Evolutionary conservation across 2,329 filamentous ascomycete species (phyloP).

Genomic region (Setomelanomma holmii): DNA sequence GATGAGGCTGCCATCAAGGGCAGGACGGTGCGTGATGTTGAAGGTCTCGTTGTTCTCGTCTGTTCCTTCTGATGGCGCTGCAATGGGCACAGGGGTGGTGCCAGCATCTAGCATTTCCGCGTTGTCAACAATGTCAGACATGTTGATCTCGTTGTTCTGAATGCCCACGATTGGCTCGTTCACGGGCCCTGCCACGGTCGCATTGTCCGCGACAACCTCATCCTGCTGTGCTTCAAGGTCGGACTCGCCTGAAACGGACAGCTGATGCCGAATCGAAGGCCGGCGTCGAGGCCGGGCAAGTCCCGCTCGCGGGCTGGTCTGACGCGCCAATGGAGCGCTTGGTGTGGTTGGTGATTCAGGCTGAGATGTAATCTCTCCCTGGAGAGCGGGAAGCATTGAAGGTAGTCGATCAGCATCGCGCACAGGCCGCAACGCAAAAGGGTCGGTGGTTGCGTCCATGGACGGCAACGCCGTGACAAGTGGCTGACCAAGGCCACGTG

Average conservation of each 20-base stretch:
- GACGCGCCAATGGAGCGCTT: constrained; percentile 39
- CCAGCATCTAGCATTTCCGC: constrained; percentile 77
- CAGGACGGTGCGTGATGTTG: constrained; percentile 87
- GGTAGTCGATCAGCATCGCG: constrained; percentile 84
- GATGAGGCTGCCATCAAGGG: constrained; percentile 83
- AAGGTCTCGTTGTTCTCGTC: constrained; percentile 79
- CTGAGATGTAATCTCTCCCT: constrained; percentile 77
- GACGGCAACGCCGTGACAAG: constrained; percentile 71
- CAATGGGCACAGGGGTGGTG: constrained; percentile 74
- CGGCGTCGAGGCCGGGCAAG: constrained; percentile 68
- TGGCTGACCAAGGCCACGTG: constrained; percentile 66
- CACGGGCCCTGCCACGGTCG: constrained; percentile 73
- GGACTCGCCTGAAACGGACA: constrained; percentile 82
- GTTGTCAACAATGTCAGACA: constrained; percentile 85
- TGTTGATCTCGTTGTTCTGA: constrained; percentile 79
- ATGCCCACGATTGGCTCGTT: constrained; percentile 78
- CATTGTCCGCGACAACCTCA: constrained; percentile 79
- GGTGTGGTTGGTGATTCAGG: constrained; percentile 70
- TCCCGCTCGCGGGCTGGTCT: constrained; percentile 52
- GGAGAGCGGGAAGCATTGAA: constrained; percentile 78
- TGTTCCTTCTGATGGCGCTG: constrained; percentile 82
- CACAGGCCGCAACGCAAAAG: constrained; percentile 78
- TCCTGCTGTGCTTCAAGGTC: constrained; percentile 83
- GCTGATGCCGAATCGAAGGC: constrained; percentile 87
- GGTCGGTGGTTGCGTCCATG: constrained; percentile 70